phyloP scores from a whole-genome alignment of 148 eudicot species.

The Vaccinium corymbosum region DNA sequence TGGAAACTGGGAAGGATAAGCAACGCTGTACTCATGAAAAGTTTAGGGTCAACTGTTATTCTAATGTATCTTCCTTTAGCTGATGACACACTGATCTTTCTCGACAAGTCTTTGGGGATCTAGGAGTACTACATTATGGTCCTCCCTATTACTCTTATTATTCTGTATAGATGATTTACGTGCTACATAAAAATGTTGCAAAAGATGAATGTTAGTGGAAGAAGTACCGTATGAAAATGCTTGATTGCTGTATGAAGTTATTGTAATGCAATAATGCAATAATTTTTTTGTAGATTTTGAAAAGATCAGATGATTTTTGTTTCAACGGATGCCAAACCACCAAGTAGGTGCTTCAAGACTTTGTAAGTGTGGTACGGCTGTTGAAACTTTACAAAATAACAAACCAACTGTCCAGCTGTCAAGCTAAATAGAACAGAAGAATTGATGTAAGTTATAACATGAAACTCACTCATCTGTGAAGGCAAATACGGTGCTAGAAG shows the following conservation, averaged over 20 bases:
- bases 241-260: neutral
- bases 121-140: neutral
- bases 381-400: neutral
- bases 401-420: neutral
- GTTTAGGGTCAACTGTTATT: neutral
- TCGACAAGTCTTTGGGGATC: neutral
- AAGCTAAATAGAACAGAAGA: neutral
- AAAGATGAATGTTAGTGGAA: neutral
- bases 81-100: too few species aligned
- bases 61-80: neutral
- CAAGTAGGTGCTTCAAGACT: neutral
- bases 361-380: constrained; percentile 10
- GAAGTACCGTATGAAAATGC: neutral
- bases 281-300: neutral
- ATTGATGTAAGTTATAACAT: neutral
- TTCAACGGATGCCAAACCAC: neutral
- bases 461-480: constrained; percentile 90
- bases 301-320: neutral
- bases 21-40: neutral
- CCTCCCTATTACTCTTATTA: too few species aligned
- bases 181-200: neutral
- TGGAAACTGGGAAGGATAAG: neutral
- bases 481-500: constrained; percentile 89
- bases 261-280: neutral
- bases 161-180: neutral